Percentiles rank a stretch among this genome's conserved stretches.
Conservation (phyloP, 148 eudicot genomes). For the Oxyria digyna region DNA sequence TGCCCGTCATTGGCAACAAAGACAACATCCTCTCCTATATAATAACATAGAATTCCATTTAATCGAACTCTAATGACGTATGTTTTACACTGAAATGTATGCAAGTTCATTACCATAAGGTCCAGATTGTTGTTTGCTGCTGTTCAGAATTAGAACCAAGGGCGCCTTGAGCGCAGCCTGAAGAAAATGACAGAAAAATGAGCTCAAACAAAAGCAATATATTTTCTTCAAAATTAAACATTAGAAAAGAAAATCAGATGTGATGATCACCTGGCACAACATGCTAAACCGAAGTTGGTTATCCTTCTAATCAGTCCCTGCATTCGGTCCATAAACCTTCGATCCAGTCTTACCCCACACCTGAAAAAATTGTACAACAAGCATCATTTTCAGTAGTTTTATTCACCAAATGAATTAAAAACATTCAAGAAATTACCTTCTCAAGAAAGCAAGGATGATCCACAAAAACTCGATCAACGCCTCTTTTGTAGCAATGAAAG, state of each 20-base stretch:
- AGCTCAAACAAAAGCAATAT: neutral
- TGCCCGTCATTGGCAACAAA: constrained; percentile 98
- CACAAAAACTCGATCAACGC: constrained; percentile 51
- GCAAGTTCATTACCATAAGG: constrained; percentile 52
- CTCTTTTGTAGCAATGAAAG: constrained; percentile 53
- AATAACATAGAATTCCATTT: neutral
- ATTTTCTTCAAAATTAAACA: neutral
- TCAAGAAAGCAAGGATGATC: constrained; percentile 50
- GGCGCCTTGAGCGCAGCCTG: constrained; percentile 98
- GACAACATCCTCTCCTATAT: constrained; percentile 78
- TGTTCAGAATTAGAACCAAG: constrained; percentile 53
- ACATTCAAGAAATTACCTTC: constrained; percentile 32
- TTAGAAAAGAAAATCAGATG: neutral
- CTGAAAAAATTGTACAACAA: constrained; percentile 20
- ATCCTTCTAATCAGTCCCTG: constrained; percentile 67
- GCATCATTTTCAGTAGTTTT: neutral
- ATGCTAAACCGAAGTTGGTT: constrained; percentile 75
- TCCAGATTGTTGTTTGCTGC: constrained; percentile 61
- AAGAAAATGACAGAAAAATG: neutral
- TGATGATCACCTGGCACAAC: constrained; percentile 68
- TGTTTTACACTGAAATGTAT: neutral
- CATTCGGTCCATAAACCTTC: constrained; percentile 72
- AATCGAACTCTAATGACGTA: neutral
- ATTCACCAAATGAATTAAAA: neutral
- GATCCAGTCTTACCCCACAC: constrained; percentile 94